phyloP scores from a whole-genome alignment of 2,329 filamentous ascomycete genomes.

The Neoarthrinium moseri region DNA sequence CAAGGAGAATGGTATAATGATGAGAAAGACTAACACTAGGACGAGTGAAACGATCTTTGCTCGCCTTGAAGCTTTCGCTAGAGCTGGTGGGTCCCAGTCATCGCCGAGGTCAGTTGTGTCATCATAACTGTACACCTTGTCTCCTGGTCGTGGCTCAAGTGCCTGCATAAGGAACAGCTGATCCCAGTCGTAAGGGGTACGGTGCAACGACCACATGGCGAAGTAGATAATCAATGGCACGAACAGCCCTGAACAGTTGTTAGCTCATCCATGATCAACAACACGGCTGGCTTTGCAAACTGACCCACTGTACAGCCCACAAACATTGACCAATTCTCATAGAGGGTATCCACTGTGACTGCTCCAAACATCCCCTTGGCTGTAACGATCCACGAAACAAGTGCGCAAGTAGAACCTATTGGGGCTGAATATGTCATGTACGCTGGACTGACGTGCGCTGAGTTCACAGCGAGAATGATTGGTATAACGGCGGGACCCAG shows the following conservation, averaged over 20 bases:
- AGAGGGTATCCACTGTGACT: constrained; percentile 57
- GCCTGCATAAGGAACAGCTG: constrained; percentile 12
- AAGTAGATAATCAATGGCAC: constrained; percentile 7
- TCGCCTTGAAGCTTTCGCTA: constrained; percentile 6
- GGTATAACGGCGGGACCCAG: constrained; percentile 67
- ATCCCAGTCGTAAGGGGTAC: constrained; percentile 12
- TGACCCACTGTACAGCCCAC: constrained; percentile 12
- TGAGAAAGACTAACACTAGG: constrained; percentile 9
- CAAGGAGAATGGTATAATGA: constrained; percentile 10
- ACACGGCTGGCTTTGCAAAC: not conserved
- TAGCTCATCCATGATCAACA: not conserved
- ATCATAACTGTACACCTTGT: constrained; percentile 9
- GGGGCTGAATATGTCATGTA: constrained; percentile 32
- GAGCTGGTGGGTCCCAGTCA: constrained; percentile 11
- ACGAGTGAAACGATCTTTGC: constrained; percentile 12
- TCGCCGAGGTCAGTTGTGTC: constrained; percentile 9
- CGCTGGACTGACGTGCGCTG: constrained; percentile 6
- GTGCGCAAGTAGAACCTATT: constrained; percentile 56
- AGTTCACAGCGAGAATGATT: constrained; percentile 55
- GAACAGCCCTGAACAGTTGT: constrained; percentile 7
- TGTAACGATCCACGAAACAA: constrained; percentile 68
- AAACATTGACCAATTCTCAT: constrained; percentile 15
- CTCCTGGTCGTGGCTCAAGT: constrained; percentile 9
- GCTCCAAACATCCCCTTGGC: constrained; percentile 59
- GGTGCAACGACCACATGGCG: constrained; percentile 11